Base-by-base conservation (phyloP, 257 asterid species). In the Solanum chilense region DNA sequence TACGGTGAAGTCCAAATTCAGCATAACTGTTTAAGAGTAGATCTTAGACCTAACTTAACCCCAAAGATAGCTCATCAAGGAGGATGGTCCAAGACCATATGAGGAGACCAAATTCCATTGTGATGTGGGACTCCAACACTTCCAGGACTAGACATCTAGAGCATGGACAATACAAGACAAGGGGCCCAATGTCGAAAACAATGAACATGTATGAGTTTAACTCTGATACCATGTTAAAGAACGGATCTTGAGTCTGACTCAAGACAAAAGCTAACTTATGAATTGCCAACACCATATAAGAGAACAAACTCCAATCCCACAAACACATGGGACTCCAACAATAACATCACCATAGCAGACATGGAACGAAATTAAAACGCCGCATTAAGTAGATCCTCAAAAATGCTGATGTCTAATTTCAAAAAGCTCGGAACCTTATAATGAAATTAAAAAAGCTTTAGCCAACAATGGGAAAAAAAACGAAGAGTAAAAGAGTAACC, bases 401-500 rank as follows among this genome's bases (percentile, higher is more conserved):
- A 45, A 76, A 42, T 76, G 9, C 35, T 33, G 23, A 41, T 1
- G 84, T 77, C 64, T 78, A 78, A 27, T 45, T 5, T 27, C 84
- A 5, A 15, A 39, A 76, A 45, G 7, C 60, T 76, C 23, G 14
- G 8, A 78, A 78, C 41, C 29, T 77, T 27, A 25, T 44, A 77
- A 14, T 77, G 83, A 15, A 25, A 77, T 44, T n/a, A 44, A 42
- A 31, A 20, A 33, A 10, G 37, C 37, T 42, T 76, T 13, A 31
- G 7, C n/a, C 84, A 77, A 45, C 31, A 7, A 12, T 44, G 77
- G 25, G 77, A 20, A 52, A 33, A 20, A 68, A 41, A 45, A 62
- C 31, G 29, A 21, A 23, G n/a, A 27, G 20, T 23, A 15, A 69
- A 39, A 33, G 52, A 37, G 33, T 44, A 29, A 97, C 99, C 98